Percentiles rank a stretch among this genome's conserved stretches.
These are phyloP conservation scores for Diaporthe aspalathi DNA, from an alignment of 2,329 filamentous ascomycete genomes.

Conservation along the genomic window DNA sequence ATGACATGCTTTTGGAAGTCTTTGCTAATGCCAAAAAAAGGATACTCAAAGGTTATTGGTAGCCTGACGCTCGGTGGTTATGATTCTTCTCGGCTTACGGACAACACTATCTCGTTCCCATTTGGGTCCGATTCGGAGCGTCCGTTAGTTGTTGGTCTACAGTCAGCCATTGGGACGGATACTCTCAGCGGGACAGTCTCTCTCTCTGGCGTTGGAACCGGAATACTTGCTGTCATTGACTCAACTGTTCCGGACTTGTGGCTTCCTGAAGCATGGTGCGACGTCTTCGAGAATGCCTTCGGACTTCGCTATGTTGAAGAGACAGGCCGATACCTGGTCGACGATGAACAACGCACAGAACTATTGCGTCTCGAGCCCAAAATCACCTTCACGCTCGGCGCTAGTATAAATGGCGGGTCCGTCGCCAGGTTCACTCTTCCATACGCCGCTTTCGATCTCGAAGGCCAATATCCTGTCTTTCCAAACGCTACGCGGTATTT, in stretches of 20 bases:
- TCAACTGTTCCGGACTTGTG: conserved; percentile 19
- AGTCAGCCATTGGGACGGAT: conserved; percentile 13
- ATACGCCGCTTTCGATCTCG: conserved; percentile 18
- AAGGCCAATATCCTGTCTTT: conserved; percentile 16
- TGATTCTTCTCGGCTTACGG: conserved; percentile 17
- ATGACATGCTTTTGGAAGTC: neutral
- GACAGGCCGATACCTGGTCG: conserved; percentile 18
- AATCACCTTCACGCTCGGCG: conserved; percentile 14
- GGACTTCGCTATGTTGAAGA: conserved; percentile 12
- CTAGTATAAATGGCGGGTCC: conserved; percentile 4
- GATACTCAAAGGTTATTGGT: conserved; percentile 18
- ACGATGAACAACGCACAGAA: conserved; percentile 2
- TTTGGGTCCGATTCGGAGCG: conserved; percentile 19
- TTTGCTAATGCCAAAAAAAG: neutral
- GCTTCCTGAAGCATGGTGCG: conserved; percentile 18
- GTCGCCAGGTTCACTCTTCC: conserved; percentile 8
- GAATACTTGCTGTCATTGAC: conserved; percentile 13
- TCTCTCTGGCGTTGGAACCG: conserved; percentile 1
- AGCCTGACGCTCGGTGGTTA: conserved; percentile 17
- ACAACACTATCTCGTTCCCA: neutral
- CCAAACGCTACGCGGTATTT: conserved; percentile 19
- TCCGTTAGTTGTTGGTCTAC: conserved; percentile 15
- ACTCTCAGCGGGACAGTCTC: conserved; percentile 15
- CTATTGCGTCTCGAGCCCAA: conserved; percentile 2
- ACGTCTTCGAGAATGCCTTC: conserved; percentile 5